Evolutionary conservation across 345 rosid species (phyloP), one percentile per base, ranked within the genome.

Genomic region (Eutrema japonicum): DNA sequence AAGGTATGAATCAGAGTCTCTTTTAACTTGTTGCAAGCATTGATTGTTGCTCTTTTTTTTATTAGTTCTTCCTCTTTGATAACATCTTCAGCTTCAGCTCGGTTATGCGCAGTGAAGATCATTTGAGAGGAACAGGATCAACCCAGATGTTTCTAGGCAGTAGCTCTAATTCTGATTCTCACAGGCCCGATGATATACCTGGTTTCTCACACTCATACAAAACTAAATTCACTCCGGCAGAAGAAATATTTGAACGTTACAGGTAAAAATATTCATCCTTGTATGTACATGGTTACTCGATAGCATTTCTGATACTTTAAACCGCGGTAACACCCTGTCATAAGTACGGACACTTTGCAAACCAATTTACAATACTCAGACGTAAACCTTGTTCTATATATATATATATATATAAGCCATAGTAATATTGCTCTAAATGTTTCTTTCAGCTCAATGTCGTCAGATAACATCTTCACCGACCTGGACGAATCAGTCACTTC

Each of bases 401-500:
- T 18, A 1, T 18, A 18, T 18, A 18, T 18, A 18, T 18, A 18
- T 29, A n/a, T 14, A 46, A 46, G 46, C 62, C 55, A 16, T 57
- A 12, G 38, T 66, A 26, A 6, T 75, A n/a, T 22, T 41, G 36
- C 10, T 63, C 7, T 40, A 47, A 26, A 30, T 76, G 71, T 43
- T 77, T 65, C 7, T 32, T 35, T 50, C 73, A 77, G 80, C 59
- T 10, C 73, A 30, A 50, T 0, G 42, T 71, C 77, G 13, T 77
- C 80, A 48, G 80, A 77, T 58, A 77, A 77, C 57, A 50, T 77
- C 11, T 77, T 70, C 68, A 65, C 80, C 36, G 77, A 77, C 45
- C 4, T 66, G 50, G 77, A 77, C 27, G 80, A 77, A 65, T 77
- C 80, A 7, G 61, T 77, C 62, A 77, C 77, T 50, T 77, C 80